Evolutionary conservation across 192 early-diverging fungal genomes (phyloP).

Genomic region (Gorgonomyces haynaldii): DNA sequence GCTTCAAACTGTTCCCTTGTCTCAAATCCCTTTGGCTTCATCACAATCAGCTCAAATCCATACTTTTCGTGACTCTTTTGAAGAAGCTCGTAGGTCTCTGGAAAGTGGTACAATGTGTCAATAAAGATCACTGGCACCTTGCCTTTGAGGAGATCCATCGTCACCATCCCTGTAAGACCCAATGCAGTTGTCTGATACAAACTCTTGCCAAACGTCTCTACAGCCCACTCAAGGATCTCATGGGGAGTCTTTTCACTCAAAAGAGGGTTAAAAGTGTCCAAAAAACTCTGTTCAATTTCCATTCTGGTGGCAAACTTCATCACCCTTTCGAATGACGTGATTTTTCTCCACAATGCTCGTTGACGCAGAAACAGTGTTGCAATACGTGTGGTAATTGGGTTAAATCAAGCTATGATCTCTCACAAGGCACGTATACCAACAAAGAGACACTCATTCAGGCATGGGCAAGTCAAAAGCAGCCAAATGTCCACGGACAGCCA

Average conservation of each 20-base stretch:
- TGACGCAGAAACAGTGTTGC: conserved; percentile 3
- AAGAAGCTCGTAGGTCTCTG: conserved; percentile 77
- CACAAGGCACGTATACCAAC: neutral
- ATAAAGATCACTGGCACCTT: conserved; percentile 79
- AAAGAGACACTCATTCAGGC: conserved; percentile 2
- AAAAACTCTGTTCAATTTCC: neutral
- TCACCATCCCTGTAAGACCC: conserved; percentile 81
- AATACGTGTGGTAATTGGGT: conserved; percentile 2
- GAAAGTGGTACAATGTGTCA: conserved; percentile 89
- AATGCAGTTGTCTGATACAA: conserved; percentile 93
- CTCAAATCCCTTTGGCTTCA: conserved; percentile 53
- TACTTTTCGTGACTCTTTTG: conserved; percentile 55
- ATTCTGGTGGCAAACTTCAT: neutral
- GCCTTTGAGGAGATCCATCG: conserved; percentile 65
- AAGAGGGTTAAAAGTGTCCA: neutral
- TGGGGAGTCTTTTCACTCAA: conserved; percentile 32
- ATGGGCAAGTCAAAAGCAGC: conserved; percentile 4
- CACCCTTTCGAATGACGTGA: neutral
- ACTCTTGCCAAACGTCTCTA: conserved; percentile 54
- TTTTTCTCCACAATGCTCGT: conserved; percentile 1
- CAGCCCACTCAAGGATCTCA: conserved; percentile 82
- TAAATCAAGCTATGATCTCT: conserved; percentile 4
- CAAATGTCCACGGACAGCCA: neutral
- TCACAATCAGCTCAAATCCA: conserved; percentile 56
- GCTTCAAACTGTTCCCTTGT: conserved; percentile 57